Base-by-base conservation (phyloP, 257 asterid species). In the Penstemon eatonii region DNA sequence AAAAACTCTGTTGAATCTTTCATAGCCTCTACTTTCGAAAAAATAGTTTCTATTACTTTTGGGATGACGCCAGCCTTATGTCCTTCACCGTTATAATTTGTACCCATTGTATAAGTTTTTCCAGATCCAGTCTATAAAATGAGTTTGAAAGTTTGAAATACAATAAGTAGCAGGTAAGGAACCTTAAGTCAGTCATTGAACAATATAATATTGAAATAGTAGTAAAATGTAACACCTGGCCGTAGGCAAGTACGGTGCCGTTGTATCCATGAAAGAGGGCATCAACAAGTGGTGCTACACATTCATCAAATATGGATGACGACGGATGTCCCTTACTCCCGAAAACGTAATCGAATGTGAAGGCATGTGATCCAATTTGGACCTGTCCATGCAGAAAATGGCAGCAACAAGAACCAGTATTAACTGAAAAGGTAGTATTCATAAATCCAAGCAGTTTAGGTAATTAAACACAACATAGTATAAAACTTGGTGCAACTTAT, bases 51-150 rank as follows among this genome's bases (percentile, higher is more conserved):
- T 92, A 94, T 94, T 2, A 94, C 99, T 69, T 69, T 84, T 12
- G 99, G 99, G 60, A 94, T 89, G 54, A 94, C 91, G 6, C 95
- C 97, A 52, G 66, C 78, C 37, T 73, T 78, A 4, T 83, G 87
- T 45, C 85, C 99, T 72, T 91, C 96, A 2, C 96, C 97, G n/a
- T 87, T 91, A 63, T 89, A 94, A 61, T 94, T 94, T 11, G 99
- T 94, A 1, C 99, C 99, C 99, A 94, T 94, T 0, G 99, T 94
- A 68, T 91, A 94, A 0, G 99, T 94, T 78, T 94, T 94, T 10
- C 99, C 99, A 0, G 99, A 94, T 25, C 99, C 99, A 9, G 99
- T 94, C 99, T 94, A 75, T 59, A 12, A 4, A 59, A 62, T 44
- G 68, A 8, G 7, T 7, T 46, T 46, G 11, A 46, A 9, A 3